phyloP scores from a whole-genome alignment of 108 stramenopile genomes.

The Hondaea fermentalgiana region DNA sequence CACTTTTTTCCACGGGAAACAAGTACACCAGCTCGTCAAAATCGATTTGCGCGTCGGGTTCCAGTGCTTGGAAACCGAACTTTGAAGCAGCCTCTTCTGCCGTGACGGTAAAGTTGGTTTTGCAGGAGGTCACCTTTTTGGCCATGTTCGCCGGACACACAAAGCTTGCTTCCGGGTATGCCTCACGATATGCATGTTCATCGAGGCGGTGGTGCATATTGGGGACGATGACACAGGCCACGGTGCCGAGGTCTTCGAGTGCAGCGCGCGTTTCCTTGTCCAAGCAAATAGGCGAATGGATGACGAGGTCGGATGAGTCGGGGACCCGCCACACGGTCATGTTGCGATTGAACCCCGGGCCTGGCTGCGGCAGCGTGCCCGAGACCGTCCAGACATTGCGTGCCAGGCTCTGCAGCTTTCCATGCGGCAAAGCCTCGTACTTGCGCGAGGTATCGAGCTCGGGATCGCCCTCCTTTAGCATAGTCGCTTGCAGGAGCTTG shows the following conservation, averaged over 20 bases:
- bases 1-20: neutral
- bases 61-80: neutral
- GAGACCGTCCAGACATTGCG: neutral
- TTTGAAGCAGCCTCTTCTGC: neutral
- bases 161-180: neutral
- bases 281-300: neutral
- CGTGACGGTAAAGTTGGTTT: neutral
- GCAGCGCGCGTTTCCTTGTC: neutral
- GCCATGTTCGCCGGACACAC: neutral
- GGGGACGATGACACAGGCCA: neutral
- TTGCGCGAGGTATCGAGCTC: neutral
- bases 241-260: neutral
- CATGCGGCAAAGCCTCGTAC: neutral
- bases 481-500: neutral
- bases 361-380: constrained; percentile 15
- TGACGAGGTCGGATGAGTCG: neutral
- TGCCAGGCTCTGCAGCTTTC: neutral
- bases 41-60: neutral
- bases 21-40: constrained; percentile 2
- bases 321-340: neutral
- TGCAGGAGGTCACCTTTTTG: neutral
- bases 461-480: neutral
- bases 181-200: neutral
- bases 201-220: neutral
- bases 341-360: neutral